Conservation (phyloP, 2,329 filamentous ascomycete species). For the Penicillium sp. region DNA sequence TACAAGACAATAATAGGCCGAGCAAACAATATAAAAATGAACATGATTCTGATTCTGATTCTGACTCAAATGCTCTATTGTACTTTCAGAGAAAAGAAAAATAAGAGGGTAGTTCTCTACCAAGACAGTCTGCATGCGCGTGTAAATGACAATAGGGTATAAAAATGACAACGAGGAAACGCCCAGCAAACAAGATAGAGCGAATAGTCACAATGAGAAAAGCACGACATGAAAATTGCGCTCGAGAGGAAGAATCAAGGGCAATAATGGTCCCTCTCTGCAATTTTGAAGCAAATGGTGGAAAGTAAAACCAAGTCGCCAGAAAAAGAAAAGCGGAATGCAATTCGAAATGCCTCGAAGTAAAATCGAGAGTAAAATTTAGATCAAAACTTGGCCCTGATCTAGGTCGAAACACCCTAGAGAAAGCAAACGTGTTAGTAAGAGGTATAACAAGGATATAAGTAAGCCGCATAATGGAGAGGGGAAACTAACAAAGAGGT, state of each 20-base stretch:
- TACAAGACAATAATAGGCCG: not conserved
- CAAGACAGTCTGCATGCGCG: not conserved
- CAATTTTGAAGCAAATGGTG: not conserved
- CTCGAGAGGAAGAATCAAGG: not conserved
- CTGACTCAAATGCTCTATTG: not conserved
- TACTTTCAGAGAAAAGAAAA: not conserved
- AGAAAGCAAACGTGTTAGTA: slow-evolving; percentile 6
- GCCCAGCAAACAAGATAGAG: not conserved
- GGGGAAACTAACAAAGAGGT: slow-evolving; percentile 58
- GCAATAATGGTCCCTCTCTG: not conserved
- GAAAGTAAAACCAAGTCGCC: not conserved
- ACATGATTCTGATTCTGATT: not conserved
- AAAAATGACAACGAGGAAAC: not conserved
- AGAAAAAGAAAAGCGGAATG: not conserved
- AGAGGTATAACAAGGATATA: not conserved
- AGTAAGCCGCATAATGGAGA: not conserved
- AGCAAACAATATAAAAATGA: not conserved
- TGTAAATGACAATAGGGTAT: not conserved
- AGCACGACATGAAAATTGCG: not conserved
- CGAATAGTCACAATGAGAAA: not conserved
- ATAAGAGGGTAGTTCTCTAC: not conserved
- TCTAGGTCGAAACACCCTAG: slow-evolving; percentile 23
- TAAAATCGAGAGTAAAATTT: not conserved
- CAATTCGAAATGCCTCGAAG: not conserved
- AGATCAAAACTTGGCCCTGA: not conserved